Conservation (phyloP, 2,329 filamentous ascomycete genomes). For the Apiospora rasikravindrae region DNA sequence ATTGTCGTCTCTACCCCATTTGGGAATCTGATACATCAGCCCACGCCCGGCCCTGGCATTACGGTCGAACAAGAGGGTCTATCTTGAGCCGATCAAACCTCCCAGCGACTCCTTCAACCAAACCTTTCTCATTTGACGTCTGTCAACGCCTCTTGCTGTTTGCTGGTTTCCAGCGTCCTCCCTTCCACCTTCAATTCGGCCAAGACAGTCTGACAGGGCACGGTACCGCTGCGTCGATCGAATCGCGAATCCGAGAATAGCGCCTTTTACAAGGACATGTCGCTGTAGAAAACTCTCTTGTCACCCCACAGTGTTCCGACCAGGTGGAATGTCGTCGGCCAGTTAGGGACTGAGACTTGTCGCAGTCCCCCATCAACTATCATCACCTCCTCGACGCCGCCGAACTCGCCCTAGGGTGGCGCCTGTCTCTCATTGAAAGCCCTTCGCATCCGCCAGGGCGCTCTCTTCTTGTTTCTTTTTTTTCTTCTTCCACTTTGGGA, state of each 20-base stretch:
- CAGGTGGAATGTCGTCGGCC: slow-evolving; percentile 19
- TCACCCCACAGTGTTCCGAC: slow-evolving; percentile 6
- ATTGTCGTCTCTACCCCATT: slow-evolving; percentile 8
- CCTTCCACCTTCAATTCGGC: neutral
- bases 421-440: slow-evolving; percentile 30
- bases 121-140: slow-evolving; percentile 9
- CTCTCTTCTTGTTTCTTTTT: slow-evolving; percentile 17
- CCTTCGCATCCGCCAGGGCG: slow-evolving; percentile 8
- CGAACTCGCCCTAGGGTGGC: slow-evolving; percentile 14
- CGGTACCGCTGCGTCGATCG: slow-evolving; percentile 18
- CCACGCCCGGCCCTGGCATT: slow-evolving; percentile 13
- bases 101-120: neutral
- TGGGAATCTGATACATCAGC: slow-evolving; percentile 8
- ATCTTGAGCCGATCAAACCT: slow-evolving; percentile 16
- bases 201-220: slow-evolving; percentile 15
- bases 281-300: neutral
- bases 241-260: slow-evolving; percentile 18
- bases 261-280: slow-evolving; percentile 16
- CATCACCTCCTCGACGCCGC: slow-evolving; percentile 3
- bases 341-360: slow-evolving; percentile 17
- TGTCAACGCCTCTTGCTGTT: neutral
- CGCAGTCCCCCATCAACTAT: neutral
- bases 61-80: slow-evolving; percentile 16
- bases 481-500: slow-evolving; percentile 22
- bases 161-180: neutral